Evolutionary conservation across 2,329 filamentous ascomycete species (phyloP).

Genomic region (Trichoderma arundinaceum): DNA sequence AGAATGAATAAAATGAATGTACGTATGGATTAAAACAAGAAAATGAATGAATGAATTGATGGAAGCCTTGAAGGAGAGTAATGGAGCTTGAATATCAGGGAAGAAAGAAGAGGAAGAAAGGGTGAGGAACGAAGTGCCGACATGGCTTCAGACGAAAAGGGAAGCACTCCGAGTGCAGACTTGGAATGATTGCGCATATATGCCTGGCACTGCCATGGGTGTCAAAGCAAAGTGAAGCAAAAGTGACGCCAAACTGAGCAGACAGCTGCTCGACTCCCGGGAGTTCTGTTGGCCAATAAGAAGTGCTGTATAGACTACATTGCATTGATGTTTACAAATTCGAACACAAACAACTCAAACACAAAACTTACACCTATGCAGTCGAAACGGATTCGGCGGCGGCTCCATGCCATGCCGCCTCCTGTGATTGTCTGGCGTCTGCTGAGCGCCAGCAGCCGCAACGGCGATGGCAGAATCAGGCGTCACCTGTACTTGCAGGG

Average conservation of each 20-base stretch:
- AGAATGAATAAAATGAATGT: background rate
- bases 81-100: background rate
- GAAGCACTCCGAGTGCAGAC: background rate
- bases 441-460: constrained; percentile 32
- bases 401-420: constrained; percentile 29
- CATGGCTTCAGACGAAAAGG: too few relatives aligned
- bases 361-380: constrained; percentile 45
- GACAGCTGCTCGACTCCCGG: background rate
- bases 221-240: background rate
- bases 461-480: constrained; percentile 25
- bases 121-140: too few relatives aligned
- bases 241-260: constrained; percentile 13
- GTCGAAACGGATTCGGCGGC: constrained; percentile 47
- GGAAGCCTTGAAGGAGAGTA: background rate
- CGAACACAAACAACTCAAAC: background rate
- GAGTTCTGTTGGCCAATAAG: too few relatives aligned
- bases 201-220: background rate
- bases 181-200: too few relatives aligned
- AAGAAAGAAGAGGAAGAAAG: background rate
- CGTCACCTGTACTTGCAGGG: constrained; percentile 33
- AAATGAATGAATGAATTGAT: background rate
- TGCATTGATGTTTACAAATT: too few relatives aligned
- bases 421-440: constrained; percentile 37
- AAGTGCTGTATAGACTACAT: too few relatives aligned
- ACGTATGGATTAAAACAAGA: background rate